Conservation (phyloP, 148 eudicot species). For the Salicornia ramosissima region DNA sequence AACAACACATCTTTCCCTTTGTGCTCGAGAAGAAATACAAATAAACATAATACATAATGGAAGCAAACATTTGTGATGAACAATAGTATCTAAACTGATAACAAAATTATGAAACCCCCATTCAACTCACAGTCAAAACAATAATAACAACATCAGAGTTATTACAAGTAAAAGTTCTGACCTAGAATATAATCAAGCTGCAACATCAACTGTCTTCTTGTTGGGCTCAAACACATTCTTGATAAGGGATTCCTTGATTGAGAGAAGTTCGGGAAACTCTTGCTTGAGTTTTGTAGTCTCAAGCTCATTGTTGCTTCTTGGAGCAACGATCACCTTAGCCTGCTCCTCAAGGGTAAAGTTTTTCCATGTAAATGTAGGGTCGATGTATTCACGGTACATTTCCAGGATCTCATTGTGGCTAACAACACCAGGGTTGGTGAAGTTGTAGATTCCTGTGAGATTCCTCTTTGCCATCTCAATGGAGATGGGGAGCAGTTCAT, state of each 20-base stretch:
- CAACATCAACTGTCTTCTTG: slow-evolving; percentile 34
- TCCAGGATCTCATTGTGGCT: slow-evolving; percentile 45
- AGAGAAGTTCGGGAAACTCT: slow-evolving; percentile 67
- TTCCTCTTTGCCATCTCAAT: slow-evolving; percentile 47
- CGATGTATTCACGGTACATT: slow-evolving; percentile 41
- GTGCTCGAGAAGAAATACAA: slow-evolving; percentile 11
- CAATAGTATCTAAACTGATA: background rate
- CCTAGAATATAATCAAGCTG: slow-evolving; percentile 9
- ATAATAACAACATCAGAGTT: background rate
- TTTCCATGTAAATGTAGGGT: slow-evolving; percentile 50
- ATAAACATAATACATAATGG: slow-evolving; percentile 9
- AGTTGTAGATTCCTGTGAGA: slow-evolving; percentile 42
- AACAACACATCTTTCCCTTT: background rate
- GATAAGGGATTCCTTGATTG: slow-evolving; percentile 64
- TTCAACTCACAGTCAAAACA: slow-evolving; percentile 2
- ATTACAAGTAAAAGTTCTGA: background rate
- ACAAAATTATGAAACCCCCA: slow-evolving; percentile 7
- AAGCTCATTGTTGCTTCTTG: slow-evolving; percentile 72
- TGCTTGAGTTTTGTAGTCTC: slow-evolving; percentile 64
- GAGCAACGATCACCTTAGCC: slow-evolving; percentile 73
- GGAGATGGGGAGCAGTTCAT: slow-evolving; percentile 38
- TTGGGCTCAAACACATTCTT: slow-evolving; percentile 80
- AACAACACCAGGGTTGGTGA: slow-evolving; percentile 41
- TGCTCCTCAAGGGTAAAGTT: slow-evolving; percentile 83
- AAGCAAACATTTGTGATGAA: slow-evolving; percentile 10